Conservation (phyloP, 345 rosid genomes). For the Turritis glabra region DNA sequence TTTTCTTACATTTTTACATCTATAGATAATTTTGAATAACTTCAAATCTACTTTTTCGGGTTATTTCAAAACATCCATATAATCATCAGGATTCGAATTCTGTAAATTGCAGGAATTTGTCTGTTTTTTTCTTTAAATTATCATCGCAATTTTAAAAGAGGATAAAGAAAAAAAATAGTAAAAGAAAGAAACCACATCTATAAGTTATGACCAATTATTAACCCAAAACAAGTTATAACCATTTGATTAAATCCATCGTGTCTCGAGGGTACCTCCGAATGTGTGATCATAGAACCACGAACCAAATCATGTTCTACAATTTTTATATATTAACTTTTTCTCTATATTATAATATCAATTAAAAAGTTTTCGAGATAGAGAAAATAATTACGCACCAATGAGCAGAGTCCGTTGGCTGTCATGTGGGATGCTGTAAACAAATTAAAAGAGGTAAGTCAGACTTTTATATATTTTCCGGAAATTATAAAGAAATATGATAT, state of each 20-base stretch:
- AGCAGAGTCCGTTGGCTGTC: constrained; percentile 39
- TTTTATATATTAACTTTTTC: constrained; percentile 1
- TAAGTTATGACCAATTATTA: constrained; percentile 29
- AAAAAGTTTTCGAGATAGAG: constrained; percentile 20
- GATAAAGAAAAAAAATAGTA: not conserved
- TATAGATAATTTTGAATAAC: not conserved
- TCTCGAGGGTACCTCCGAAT: constrained; percentile 35
- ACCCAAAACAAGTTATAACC: constrained; percentile 1
- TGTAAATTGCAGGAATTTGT: constrained; percentile 15
- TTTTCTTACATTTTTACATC: not conserved
- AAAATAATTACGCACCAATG: constrained; percentile 31
- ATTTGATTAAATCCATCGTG: constrained; percentile 30
- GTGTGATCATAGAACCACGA: constrained; percentile 41
- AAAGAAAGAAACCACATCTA: constrained; percentile 27
- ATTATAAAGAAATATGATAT: not conserved
- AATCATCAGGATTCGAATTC: constrained; percentile 24
- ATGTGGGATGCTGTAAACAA: constrained; percentile 34
- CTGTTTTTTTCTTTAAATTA: constrained; percentile 21
- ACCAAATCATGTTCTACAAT: constrained; percentile 40
- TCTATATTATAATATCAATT: not conserved
- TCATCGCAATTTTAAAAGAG: not conserved
- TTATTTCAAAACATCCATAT: not conserved
- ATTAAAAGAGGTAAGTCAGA: constrained; percentile 15
- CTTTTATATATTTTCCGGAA: not conserved
- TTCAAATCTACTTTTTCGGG: not conserved